Percentiles rank a stretch among this genome's conserved stretches.
Conservation (phyloP, 495 filamentous ascomycete genomes). For the Clohesyomyces aquaticus region DNA sequence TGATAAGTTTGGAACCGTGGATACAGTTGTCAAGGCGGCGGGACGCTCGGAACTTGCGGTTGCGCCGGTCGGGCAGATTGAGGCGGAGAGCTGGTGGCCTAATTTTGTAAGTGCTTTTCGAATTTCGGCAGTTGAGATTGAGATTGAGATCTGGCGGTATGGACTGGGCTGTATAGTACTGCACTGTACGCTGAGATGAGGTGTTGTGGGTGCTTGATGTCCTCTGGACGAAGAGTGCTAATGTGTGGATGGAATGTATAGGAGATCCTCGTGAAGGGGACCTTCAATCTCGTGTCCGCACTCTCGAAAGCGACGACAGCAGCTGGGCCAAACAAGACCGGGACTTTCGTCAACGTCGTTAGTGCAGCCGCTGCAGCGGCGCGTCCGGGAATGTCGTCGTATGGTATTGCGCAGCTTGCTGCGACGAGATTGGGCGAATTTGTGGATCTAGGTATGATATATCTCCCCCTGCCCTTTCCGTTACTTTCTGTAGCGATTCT, state of each 20-base stretch:
- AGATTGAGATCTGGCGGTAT: too few species aligned
- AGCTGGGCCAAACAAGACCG: constrained; percentile 24
- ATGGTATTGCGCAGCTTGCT: constrained; percentile 50
- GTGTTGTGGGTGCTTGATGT: too few species aligned
- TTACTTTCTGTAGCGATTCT: too few species aligned
- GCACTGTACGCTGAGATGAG: too few species aligned
- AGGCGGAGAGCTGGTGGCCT: constrained; percentile 14
- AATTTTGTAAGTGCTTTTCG: constrained; percentile 14
- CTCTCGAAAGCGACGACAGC: constrained; percentile 49
- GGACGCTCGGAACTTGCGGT: constrained; percentile 17
- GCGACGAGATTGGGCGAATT: constrained; percentile 43
- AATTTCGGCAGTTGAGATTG: too few species aligned
- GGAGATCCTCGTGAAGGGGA: constrained; percentile 54
- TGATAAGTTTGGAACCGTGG: constrained; percentile 40
- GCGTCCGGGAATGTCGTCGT: constrained; percentile 46
- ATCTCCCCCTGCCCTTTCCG: too few species aligned
- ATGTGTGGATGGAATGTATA: constrained; percentile 10
- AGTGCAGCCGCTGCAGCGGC: constrained; percentile 42
- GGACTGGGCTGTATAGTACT: too few species aligned
- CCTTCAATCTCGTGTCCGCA: constrained; percentile 48
- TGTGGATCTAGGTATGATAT: constrained; percentile 40
- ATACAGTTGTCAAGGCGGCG: constrained; percentile 30
- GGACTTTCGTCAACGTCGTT: constrained; percentile 52
- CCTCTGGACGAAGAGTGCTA: neutral
- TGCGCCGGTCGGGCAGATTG: constrained; percentile 7